Evolutionary conservation across 2,329 filamentous ascomycete genomes (phyloP).

Genomic region (Cadophora malorum): DNA sequence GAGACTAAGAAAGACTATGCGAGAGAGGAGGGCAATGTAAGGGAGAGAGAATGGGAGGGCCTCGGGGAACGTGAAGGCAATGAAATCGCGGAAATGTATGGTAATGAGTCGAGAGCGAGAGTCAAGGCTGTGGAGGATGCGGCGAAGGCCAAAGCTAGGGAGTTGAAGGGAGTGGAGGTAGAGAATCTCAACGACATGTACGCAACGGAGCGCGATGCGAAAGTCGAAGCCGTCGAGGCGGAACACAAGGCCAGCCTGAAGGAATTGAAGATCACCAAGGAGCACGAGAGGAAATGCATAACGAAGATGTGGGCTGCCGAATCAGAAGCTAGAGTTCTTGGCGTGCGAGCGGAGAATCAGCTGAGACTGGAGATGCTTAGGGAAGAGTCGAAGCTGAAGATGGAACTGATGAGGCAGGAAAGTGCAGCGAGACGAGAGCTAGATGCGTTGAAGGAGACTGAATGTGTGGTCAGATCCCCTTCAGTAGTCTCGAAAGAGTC

Average conservation of each 20-base stretch:
- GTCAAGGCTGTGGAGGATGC: neutral
- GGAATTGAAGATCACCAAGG: slow-evolving; percentile 9
- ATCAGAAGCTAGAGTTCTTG: neutral
- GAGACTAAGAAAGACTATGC: neutral
- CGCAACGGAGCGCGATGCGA: neutral
- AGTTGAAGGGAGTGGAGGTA: neutral
- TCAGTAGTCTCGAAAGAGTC: neutral
- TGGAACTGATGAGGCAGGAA: slow-evolving; percentile 15
- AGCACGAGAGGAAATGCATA: slow-evolving; percentile 18
- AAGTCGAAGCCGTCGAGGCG: neutral
- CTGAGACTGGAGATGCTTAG: slow-evolving; percentile 16
- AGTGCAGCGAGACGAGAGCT: neutral
- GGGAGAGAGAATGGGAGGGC: neutral
- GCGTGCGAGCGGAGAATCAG: slow-evolving; percentile 1
- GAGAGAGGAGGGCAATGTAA: neutral
- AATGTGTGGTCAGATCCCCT: neutral
- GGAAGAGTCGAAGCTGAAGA: slow-evolving; percentile 17
- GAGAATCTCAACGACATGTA: neutral
- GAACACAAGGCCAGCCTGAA: neutral
- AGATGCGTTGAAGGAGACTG: neutral
- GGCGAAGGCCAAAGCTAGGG: neutral
- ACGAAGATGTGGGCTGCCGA: slow-evolving; percentile 3
- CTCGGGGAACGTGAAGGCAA: neutral
- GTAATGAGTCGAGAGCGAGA: neutral
- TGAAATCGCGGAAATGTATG: neutral